Evolutionary conservation across 1,139 yeast genomes (phyloP), one percentile per base, ranked within the genome.

Genomic region (Yamadazyma sp.): DNA sequence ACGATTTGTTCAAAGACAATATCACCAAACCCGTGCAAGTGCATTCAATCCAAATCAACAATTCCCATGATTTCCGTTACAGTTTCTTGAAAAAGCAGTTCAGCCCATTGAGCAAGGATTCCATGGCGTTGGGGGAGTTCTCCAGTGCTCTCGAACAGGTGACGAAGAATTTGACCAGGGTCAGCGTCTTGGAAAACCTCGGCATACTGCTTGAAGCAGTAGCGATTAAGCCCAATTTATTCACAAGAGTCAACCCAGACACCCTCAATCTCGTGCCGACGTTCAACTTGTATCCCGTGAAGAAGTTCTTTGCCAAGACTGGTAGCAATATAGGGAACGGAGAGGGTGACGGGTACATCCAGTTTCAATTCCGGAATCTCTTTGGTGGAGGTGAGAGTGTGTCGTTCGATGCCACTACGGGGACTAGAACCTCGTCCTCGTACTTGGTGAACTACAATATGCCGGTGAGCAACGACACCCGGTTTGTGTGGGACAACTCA

Each of bases 291-390:
- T 45, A 71, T 10, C 94, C 94, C 0, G 74, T 76, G 2, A 83
- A 84, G 49, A 73, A 69, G 49, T 83, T 86, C 54, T 77, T 77
- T 45, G 89, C 94, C 44, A 84, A 83, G 54, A 87, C 96, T 2
- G 97, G 96, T n/a, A 91, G 96, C 5, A 89, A 86, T 59, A 78
- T 91, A 4, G 97, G 97, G 2, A 91, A 91, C 56, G 95, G 95
- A 20, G 96, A 89, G 66, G 98, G 97, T 22, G 95, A 87, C 56
- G 97, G 96, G 1, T 87, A 88, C 54, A 73, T 88, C 34, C 83
- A 85, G 37, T 77, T 87, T 45, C 89, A 84, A 55, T 68, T 85
- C 57, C 75, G 81, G 38, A 91, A 92, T 57, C 62, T 87, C 9
- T 80, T 89, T 61, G 96, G 96, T 0, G 96, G 96, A 2, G 97